Conservation (phyloP, 2,329 filamentous ascomycete genomes). For the Beauveria australis region DNA sequence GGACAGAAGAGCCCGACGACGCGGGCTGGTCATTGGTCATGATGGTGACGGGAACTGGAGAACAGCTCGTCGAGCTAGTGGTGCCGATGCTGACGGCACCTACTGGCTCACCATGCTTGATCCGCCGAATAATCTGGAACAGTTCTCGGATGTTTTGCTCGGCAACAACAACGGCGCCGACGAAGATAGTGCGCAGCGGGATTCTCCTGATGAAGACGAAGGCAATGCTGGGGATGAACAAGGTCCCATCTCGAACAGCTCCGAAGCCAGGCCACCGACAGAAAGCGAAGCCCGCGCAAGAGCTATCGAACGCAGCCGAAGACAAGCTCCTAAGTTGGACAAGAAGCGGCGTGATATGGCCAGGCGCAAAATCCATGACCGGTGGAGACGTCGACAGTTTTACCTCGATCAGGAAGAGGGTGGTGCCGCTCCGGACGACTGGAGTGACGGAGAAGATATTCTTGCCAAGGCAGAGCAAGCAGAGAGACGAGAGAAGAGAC, state of each 20-base stretch:
- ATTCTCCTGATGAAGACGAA: constrained; percentile 19
- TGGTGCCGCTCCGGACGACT: constrained; percentile 53
- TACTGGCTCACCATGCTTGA: constrained; percentile 38
- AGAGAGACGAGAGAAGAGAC: neutral
- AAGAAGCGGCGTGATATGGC: constrained; percentile 36
- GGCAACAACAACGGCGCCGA: constrained; percentile 21
- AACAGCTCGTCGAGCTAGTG: constrained; percentile 23
- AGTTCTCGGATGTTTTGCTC: constrained; percentile 33
- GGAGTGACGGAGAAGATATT: constrained; percentile 52
- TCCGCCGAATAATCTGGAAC: constrained; percentile 35
- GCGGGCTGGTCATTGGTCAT: constrained; percentile 19
- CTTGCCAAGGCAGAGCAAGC: constrained; percentile 26
- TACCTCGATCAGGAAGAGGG: constrained; percentile 85
- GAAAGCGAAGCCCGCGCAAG: constrained; percentile 35
- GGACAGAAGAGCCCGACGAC: constrained; percentile 21
- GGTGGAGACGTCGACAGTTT: constrained; percentile 71
- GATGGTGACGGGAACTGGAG: constrained; percentile 29
- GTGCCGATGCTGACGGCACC: constrained; percentile 26
- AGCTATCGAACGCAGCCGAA: constrained; percentile 28
- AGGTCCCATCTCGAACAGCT: constrained; percentile 17
- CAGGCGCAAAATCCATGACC: constrained; percentile 52
- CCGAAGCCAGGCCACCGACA: constrained; percentile 23
- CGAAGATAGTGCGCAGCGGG: constrained; percentile 18
- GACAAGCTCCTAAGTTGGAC: constrained; percentile 28
- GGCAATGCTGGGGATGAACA: constrained; percentile 3